These are phyloP conservation scores for Aspergillus carlsbadensis DNA, from an alignment of 495 filamentous ascomycete species.

Conservation along the genomic window DNA sequence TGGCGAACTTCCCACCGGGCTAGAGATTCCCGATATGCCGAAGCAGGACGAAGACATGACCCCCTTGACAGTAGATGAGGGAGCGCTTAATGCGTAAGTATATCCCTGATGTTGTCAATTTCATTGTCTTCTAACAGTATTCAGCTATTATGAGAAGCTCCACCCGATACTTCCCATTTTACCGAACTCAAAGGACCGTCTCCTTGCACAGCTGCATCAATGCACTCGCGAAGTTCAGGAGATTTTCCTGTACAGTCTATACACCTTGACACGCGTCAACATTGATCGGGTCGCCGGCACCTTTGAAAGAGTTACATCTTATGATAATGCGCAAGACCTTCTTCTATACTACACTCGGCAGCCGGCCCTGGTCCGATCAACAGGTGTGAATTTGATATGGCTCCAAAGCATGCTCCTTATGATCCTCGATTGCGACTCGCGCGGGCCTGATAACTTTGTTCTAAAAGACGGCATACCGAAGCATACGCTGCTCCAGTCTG, in stretches of 20 bases:
- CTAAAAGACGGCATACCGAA: conserved; percentile 45
- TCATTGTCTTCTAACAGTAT: conserved; percentile 19
- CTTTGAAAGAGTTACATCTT: conserved; percentile 42
- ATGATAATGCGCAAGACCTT: conserved; percentile 44
- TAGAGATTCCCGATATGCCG: conserved; percentile 38
- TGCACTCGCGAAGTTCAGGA: conserved; percentile 62
- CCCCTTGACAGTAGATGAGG: conserved; percentile 43
- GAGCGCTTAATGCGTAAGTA: conserved; percentile 43
- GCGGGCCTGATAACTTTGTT: conserved; percentile 46
- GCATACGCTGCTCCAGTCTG: conserved; percentile 40
- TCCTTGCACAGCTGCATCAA: conserved; percentile 59
- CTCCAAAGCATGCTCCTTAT: conserved; percentile 45
- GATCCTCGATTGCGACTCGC: conserved; percentile 45
- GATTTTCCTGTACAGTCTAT: conserved; percentile 70
- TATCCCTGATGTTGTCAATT: background rate
- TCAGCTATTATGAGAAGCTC: conserved; percentile 68
- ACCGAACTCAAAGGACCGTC: conserved; percentile 60
- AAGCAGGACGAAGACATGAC: conserved; percentile 43
- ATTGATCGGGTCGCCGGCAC: conserved; percentile 33
- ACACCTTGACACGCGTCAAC: conserved; percentile 45
- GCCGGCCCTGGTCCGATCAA: conserved; percentile 38
- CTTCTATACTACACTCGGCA: conserved; percentile 56
- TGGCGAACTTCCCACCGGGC: conserved; percentile 33
- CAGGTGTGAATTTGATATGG: conserved; percentile 40
- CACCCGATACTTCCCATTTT: conserved; percentile 76